Conservation (phyloP, 164 flowering plant genomes). For the Protea cynaroides region DNA sequence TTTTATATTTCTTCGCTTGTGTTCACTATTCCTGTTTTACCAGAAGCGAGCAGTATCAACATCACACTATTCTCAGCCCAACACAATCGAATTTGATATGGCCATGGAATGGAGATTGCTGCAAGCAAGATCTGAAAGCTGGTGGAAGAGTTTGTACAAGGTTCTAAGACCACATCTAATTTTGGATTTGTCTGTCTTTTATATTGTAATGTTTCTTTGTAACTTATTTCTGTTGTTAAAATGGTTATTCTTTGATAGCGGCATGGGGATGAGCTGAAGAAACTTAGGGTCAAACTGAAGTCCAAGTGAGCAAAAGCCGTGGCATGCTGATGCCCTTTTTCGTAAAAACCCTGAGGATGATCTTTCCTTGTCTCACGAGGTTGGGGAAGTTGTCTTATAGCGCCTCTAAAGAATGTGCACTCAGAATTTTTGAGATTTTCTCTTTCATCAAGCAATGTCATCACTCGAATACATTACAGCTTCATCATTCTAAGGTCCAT, state of each 20-base stretch:
- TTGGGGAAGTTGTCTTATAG: no score
- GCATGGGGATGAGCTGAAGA: conserved; percentile 22
- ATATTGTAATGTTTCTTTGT: background rate
- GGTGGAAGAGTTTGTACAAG: conserved; percentile 48
- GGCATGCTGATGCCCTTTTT: no score
- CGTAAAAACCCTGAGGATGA: no score
- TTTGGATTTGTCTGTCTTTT: background rate
- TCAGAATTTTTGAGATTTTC: no score
- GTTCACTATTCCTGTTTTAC: conserved; percentile 8
- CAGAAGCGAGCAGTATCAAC: conserved; percentile 71
- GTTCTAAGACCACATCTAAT: conserved; percentile 18
- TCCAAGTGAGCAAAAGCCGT: conserved; percentile 9
- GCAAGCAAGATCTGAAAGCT: conserved; percentile 35
- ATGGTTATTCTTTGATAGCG: conserved; percentile 9
- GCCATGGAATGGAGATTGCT: conserved; percentile 70
- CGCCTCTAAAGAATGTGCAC: no score
- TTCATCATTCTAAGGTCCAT: no score
- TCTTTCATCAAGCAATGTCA: no score
- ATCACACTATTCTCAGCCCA: conserved; percentile 75
- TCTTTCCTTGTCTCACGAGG: no score
- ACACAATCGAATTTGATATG: conserved; percentile 71
- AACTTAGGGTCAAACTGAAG: conserved; percentile 14
- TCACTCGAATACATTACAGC: no score
- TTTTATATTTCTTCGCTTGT: background rate
- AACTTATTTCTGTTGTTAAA: background rate